These are phyloP conservation scores for Gloeopeniophorella convolvens DNA, from an alignment of 768 basidiomycete species.

Conservation along the genomic window DNA sequence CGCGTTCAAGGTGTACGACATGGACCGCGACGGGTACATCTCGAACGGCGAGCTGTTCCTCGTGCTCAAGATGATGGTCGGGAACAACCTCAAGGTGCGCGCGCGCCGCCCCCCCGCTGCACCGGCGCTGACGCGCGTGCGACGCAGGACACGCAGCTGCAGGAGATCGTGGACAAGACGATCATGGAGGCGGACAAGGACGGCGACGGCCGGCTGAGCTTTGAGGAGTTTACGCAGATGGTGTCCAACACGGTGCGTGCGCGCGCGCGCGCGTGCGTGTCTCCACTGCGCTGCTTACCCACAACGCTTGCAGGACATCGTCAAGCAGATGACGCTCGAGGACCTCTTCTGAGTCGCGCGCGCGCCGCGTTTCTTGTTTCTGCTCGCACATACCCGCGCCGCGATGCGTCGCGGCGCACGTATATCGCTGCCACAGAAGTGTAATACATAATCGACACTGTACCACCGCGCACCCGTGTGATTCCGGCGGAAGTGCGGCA, in stretches of 20 bases:
- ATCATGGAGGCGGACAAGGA: conserved; percentile 99
- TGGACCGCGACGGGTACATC: conserved; percentile 95
- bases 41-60: conserved; percentile 98
- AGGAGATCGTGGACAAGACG: conserved; percentile 99
- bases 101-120: neutral
- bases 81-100: conserved; percentile 90
- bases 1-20: conserved; percentile 99
- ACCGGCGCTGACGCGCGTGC: neutral
- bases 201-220: conserved; percentile 94
- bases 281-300: neutral
- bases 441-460: conserved; percentile 5
- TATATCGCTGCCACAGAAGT: conserved; percentile 14
- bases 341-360: conserved; percentile 60
- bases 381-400: conserved; percentile 4
- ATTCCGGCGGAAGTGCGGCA: neutral
- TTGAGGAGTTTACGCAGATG: conserved; percentile 95
- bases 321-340: conserved; percentile 98
- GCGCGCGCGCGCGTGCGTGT: neutral
- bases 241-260: conserved; percentile 86
- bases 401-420: conserved; percentile 5
- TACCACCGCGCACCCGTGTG: neutral
- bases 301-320: conserved; percentile 66
- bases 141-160: conserved; percentile 87
- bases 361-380: neutral
- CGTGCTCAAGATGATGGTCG: conserved; percentile 99